phyloP scores from a whole-genome alignment of 306 rosid genomes.

The Quercus bicolor region DNA sequence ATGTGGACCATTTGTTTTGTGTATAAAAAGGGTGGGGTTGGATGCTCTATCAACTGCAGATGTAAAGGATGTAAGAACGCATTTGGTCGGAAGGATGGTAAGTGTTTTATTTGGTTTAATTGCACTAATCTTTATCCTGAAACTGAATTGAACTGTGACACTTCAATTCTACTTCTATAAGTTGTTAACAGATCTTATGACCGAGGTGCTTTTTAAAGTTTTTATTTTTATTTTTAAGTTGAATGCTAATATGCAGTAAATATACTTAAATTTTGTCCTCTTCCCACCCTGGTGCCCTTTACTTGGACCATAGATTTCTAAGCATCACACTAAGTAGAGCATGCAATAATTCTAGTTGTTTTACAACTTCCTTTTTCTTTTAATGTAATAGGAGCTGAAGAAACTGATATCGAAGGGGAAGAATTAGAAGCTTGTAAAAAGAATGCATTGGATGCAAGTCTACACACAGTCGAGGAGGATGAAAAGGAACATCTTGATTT shows the following conservation, averaged over 20 bases:
- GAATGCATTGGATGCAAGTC: slow-evolving; percentile 34
- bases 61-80: slow-evolving; percentile 80
- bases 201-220: not conserved
- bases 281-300: not conserved
- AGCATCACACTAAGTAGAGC: not conserved
- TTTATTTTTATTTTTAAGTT: too few relatives aligned
- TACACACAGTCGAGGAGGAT: slow-evolving; percentile 36
- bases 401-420: slow-evolving; percentile 44
- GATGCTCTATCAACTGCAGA: slow-evolving; percentile 76
- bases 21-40: slow-evolving; percentile 60
- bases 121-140: not conserved
- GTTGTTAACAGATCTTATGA: not conserved
- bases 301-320: not conserved
- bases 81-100: slow-evolving; percentile 80
- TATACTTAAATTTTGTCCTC: too few relatives aligned
- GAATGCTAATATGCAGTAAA: too few relatives aligned
- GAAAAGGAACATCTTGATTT: slow-evolving; percentile 48
- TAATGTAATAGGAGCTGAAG: slow-evolving; percentile 36
- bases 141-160: not conserved
- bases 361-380: not conserved
- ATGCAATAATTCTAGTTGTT: not conserved
- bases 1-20: slow-evolving; percentile 21
- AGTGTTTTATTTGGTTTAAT: slow-evolving; percentile 16
- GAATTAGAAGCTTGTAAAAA: slow-evolving; percentile 51
- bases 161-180: not conserved